Evolutionary conservation across 495 filamentous ascomycete species (phyloP), one percentile per base, ranked within the genome.

Genomic region (Jackrogersella multiformis): DNA sequence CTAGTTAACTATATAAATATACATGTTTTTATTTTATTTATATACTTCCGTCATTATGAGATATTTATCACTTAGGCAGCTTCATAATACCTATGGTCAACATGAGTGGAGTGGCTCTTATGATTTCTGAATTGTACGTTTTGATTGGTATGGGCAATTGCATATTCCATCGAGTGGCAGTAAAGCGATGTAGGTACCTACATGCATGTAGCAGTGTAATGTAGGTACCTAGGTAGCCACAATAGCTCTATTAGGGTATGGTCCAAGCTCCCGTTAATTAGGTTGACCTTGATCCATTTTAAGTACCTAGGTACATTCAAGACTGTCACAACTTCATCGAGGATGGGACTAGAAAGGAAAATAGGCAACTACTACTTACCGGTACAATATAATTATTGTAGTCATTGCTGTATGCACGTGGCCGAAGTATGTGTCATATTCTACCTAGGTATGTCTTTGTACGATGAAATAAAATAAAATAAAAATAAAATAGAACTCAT

Each of bases 41-140:
- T n/a, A n/a, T n/a, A n/a, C n/a, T n/a, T n/a, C n/a, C n/a, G n/a
- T n/a, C n/a, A n/a, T n/a, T n/a, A n/a, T n/a, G n/a, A n/a, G 26
- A 16, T 49, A 24, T 32, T 49, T 5, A 1, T 10, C 1, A 53
- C n/a, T n/a, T n/a, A n/a, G n/a, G 9, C 5, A 53, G 18, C 18
- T 56, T 56, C 13, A 39, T 20, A 39, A 48, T 38, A 30, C 4
- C 20, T 28, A 62, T 35, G 48, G 38, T 48, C 12, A 39, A 23
- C 13, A 24, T 8, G 38, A 15, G 12, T 42, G 38, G n/a, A 38
- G 30, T 55, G 49, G 59, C 28, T 35, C 45, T 38, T 15, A 26
- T 51, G 41, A 51, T 24, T 56, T 16, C 35, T 18, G 35, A 61
- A 67, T 56, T 67, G 64, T 52, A 49, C 10, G 56, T 53, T n/a